Evolutionary conservation across 768 basidiomycete species (phyloP).

Genomic region (Sutorius australiensis): DNA sequence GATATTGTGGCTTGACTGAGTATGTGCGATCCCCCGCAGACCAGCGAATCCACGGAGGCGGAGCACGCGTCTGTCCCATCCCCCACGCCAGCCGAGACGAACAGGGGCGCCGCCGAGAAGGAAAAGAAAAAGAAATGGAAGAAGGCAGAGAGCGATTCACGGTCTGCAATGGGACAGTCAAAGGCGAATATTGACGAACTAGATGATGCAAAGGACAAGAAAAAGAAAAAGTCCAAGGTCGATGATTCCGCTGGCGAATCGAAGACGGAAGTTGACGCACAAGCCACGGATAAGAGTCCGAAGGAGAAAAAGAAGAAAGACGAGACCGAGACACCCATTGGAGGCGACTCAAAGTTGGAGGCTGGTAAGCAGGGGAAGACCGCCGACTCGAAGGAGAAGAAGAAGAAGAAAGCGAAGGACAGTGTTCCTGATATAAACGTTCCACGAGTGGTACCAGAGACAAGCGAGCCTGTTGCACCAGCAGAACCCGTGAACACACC

Average conservation of each 20-base stretch:
- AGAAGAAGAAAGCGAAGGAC: conserved; percentile 16
- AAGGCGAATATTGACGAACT: not conserved
- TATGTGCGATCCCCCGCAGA: conserved; percentile 1
- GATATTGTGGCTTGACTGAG: conserved; percentile 9
- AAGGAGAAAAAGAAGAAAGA: conserved; percentile 2
- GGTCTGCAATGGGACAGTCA: not conserved
- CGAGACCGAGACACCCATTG: not conserved
- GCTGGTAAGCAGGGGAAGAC: conserved; percentile 1
- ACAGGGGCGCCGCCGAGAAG: not conserved
- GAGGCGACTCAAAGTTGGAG: not conserved
- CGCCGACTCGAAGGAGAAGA: conserved; percentile 1
- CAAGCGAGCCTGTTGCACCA: conserved; percentile 16
- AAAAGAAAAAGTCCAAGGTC: conserved; percentile 18
- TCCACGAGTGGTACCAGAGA: not conserved
- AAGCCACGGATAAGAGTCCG: conserved; percentile 1
- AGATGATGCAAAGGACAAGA: conserved; percentile 14
- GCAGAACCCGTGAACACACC: conserved; percentile 8
- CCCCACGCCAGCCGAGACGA: not conserved
- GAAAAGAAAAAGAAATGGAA: conserved; percentile 18
- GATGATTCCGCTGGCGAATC: not conserved
- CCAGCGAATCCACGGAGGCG: not conserved
- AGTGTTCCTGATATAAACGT: not conserved
- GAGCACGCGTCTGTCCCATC: not conserved
- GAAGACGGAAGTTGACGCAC: not conserved
- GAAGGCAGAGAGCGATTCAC: not conserved